Conservation (phyloP, 805 yeast genomes). For the Scheffersomyces ergatensis region DNA sequence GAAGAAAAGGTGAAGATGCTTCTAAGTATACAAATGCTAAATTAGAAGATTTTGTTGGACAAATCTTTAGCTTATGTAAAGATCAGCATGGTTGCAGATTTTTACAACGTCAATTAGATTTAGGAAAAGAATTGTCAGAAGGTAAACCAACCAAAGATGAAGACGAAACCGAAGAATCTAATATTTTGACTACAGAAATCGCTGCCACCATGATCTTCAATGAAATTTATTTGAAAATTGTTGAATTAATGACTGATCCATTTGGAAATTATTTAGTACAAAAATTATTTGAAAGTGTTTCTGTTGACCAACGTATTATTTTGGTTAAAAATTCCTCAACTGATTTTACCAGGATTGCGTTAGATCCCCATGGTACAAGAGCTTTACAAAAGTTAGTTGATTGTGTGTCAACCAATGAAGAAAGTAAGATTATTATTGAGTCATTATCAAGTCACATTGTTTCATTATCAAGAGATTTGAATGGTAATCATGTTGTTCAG, state of each 20-base stretch:
- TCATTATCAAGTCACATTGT: slow-evolving; percentile 72
- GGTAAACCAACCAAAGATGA: slow-evolving; percentile 5
- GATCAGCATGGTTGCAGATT: slow-evolving; percentile 97
- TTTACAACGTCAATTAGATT: slow-evolving; percentile 81
- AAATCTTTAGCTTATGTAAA: slow-evolving; percentile 77
- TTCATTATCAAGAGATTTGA: slow-evolving; percentile 77
- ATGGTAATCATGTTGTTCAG: slow-evolving; percentile 96
- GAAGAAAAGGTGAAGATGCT: slow-evolving; percentile 63
- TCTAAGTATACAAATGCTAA: slow-evolving; percentile 66
- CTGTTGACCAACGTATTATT: slow-evolving; percentile 63
- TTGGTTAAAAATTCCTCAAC: slow-evolving; percentile 72
- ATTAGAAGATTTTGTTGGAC: slow-evolving; percentile 66
- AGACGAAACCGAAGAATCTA: slow-evolving; percentile 4
- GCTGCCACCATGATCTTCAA: slow-evolving; percentile 76
- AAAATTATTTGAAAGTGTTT: slow-evolving; percentile 77
- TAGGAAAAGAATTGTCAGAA: slow-evolving; percentile 37
- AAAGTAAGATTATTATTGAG: slow-evolving; percentile 59
- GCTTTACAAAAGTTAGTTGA: slow-evolving; percentile 93
- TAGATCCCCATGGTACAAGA: slow-evolving; percentile 94
- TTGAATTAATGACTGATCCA: slow-evolving; percentile 91
- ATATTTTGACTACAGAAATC: slow-evolving; percentile 23
- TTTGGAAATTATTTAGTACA: slow-evolving; percentile 97
- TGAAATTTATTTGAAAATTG: slow-evolving; percentile 74
- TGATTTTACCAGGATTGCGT: slow-evolving; percentile 73
- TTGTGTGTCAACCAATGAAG: slow-evolving; percentile 68